Evolutionary conservation across 1,284 basidiomycete genomes (phyloP), one percentile per base, ranked within the genome.

Genomic region (Puccinia horiana): DNA sequence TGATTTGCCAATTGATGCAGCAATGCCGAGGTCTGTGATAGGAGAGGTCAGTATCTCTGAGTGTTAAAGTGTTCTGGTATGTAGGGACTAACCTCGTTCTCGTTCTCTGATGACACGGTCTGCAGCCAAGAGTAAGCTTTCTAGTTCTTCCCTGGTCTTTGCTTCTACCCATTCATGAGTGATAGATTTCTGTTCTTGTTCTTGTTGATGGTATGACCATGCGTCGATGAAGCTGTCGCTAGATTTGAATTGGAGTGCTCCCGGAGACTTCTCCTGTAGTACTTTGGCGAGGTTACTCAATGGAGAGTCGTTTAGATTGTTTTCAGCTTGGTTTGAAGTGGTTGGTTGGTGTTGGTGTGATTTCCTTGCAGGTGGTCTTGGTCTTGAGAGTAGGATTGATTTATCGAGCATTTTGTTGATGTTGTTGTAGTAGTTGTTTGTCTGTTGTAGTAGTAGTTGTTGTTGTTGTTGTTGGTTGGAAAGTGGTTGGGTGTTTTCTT

Each of bases 41-140:
- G 40, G 37, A 47, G 76, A 29, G 47, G 67, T 80, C 49, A 58
- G 73, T n/a, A n/a, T n/a, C n/a, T n/a, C n/a, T 69, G 75, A 80
- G 83, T 37, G 16, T 40, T 11, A 65, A 26, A 40, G 26, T 65
- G 32, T 32, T 32, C 1, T 69, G 40, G 37, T 2, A n/a, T 32
- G 63, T 74, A 47, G 52, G 52, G 58, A 86, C 91, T 82, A 85
- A 93, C 93, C 93, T 85, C 90, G 89, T 87, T 93, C 93, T 65
- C 92, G 89, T 82, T 91, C 91, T 85, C 91, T 91, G 83, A 95
- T 93, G 69, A 94, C 88, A 80, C 88, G 89, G 83, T 92, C 83
- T n/a, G 86, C 86, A 40, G 85, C 84, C 6, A 81, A 58, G 18
- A 87, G 83, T 81, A 87, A 52, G 29, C 32, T 63, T 63, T 83